phyloP scores from a whole-genome alignment of 139 green algal genomes.

The Chlamydomonas incerta region DNA sequence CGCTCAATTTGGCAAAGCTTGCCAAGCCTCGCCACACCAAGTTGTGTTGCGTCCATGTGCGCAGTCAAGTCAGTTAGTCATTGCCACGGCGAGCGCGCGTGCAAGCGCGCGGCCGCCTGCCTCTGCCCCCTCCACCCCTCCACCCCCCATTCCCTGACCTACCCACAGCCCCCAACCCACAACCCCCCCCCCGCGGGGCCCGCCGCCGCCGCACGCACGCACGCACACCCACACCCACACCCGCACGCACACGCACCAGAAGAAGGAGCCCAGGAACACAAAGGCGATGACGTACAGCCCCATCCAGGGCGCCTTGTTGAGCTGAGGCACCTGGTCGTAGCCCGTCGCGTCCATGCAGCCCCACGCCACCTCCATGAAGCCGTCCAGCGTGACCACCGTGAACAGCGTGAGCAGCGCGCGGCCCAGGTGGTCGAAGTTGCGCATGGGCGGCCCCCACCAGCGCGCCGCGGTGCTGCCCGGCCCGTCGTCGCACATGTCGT shows the following conservation, averaged over 20 bases:
- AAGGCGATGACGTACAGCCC: conserved; percentile 47
- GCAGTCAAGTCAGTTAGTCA: too few species aligned
- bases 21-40: too few species aligned
- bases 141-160: too few species aligned
- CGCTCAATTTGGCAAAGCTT: too few species aligned
- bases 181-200: too few species aligned
- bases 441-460: conserved; percentile 41
- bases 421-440: conserved; percentile 71
- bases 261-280: conserved; percentile 52
- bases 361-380: conserved; percentile 56
- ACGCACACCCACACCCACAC: too few species aligned
- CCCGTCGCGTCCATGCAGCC: conserved; percentile 44
- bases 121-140: too few species aligned
- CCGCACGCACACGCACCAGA: conserved; percentile 49
- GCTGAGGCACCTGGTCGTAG: conserved; percentile 32
- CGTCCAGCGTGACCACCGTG: conserved; percentile 64
- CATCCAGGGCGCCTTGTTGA: conserved; percentile 25
- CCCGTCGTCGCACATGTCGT: neutral
- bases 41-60: too few species aligned
- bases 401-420: conserved; percentile 64
- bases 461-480: neutral
- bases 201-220: too few species aligned
- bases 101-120: too few species aligned
- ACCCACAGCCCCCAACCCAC: too few species aligned
- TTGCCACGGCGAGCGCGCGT: too few species aligned